Conservation (phyloP, 306 rosid species). For the Leucaena leucocephala region DNA sequence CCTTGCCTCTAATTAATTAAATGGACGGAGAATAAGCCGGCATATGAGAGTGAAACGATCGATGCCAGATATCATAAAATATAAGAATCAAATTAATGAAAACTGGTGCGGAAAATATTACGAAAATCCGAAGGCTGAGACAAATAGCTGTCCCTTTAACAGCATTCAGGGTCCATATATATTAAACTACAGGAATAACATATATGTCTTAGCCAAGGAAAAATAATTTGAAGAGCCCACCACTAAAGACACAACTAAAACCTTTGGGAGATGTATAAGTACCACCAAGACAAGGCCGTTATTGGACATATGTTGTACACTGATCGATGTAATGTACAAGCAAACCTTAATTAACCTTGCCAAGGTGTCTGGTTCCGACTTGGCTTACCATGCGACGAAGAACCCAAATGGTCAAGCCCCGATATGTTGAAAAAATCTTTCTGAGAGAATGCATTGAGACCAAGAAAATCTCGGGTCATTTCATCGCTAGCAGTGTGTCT, state of each 20-base stretch:
- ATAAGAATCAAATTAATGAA: not conserved
- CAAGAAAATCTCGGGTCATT: slow-evolving; percentile 74
- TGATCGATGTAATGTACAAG: not conserved
- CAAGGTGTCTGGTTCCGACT: slow-evolving; percentile 55
- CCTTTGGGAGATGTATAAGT: not conserved
- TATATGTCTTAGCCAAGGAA: not conserved
- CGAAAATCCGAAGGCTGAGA: not conserved
- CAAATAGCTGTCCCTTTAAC: slow-evolving; percentile 3
- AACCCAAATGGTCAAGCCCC: slow-evolving; percentile 46
- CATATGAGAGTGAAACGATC: not conserved
- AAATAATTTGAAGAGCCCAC: not conserved
- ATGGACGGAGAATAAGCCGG: not conserved
- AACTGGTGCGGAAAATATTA: not conserved
- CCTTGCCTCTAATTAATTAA: not conserved
- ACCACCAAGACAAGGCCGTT: slow-evolving; percentile 2
- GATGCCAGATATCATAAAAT: not conserved
- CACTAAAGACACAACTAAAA: not conserved
- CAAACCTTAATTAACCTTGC: slow-evolving; percentile 42
- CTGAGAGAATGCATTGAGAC: slow-evolving; percentile 55
- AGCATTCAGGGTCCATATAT: not conserved
- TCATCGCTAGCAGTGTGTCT: slow-evolving; percentile 30
- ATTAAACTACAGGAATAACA: not conserved
- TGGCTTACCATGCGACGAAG: slow-evolving; percentile 47
- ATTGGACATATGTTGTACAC: not conserved
- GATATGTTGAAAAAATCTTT: slow-evolving; percentile 49